A percentile compares a stretch with the other conserved stretches of the same genome.
Conservation (phyloP, 2,329 filamentous ascomycete species). For the Arachnopeziza araneosa region DNA sequence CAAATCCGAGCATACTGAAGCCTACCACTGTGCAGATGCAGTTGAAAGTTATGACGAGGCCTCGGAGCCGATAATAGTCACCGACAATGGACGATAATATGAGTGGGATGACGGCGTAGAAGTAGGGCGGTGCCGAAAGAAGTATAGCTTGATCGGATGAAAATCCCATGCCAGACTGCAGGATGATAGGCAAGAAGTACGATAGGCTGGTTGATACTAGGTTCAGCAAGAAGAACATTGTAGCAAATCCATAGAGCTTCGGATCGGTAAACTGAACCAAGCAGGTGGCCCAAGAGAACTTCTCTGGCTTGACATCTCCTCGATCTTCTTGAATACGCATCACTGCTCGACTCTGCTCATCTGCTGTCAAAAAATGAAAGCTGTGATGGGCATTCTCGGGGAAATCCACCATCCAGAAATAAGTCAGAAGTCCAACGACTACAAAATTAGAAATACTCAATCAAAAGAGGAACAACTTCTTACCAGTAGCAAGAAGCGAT, state of each 20-base stretch:
- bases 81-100: conserved; percentile 47
- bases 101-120: conserved; percentile 43
- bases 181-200: conserved; percentile 76
- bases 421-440: conserved; percentile 44
- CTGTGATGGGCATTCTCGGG: conserved; percentile 51
- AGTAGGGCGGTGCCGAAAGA: conserved; percentile 48
- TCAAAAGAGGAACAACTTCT: conserved; percentile 5
- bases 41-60: conserved; percentile 29
- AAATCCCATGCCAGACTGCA: conserved; percentile 52
- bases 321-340: conserved; percentile 52
- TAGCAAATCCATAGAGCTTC: conserved; percentile 57
- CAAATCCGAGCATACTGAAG: conserved; percentile 29
- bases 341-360: conserved; percentile 42
- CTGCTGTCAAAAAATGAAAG: conserved; percentile 49
- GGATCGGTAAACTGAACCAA: conserved; percentile 44
- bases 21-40: conserved; percentile 25
- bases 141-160: conserved; percentile 46
- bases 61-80: conserved; percentile 46
- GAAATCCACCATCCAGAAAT: conserved; percentile 59
- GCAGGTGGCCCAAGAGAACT: conserved; percentile 56
- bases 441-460: conserved; percentile 27
- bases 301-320: conserved; percentile 44
- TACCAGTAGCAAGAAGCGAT: conserved; percentile 44
- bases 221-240: conserved; percentile 62
- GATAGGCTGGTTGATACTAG: conserved; percentile 71